These are phyloP conservation scores for Teunomyces stri DNA, from an alignment of 805 yeast genomes.

Conservation along the genomic window DNA sequence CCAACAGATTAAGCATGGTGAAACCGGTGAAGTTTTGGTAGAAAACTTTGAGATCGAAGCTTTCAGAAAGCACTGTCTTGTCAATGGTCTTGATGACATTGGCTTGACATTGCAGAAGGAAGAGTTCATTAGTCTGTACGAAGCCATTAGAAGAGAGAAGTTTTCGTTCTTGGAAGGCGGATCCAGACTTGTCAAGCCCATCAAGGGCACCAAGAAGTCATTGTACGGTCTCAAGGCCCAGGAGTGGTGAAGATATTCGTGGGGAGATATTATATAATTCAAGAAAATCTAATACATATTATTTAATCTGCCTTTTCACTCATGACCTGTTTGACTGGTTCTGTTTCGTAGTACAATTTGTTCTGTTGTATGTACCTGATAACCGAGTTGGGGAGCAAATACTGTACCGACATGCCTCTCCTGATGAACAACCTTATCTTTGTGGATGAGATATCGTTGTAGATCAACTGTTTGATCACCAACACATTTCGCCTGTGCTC, in stretches of 20 bases:
- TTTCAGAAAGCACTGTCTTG: conserved; percentile 91
- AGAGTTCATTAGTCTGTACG: conserved; percentile 68
- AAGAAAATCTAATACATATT: neutral
- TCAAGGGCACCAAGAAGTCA: conserved; percentile 65
- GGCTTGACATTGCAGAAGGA: conserved; percentile 93
- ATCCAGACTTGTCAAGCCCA: conserved; percentile 62
- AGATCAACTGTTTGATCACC: conserved; percentile 92
- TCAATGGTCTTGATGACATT: conserved; percentile 95
- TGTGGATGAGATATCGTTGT: conserved; percentile 93
- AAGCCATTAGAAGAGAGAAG: conserved; percentile 68
- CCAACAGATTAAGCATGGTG: conserved; percentile 75
- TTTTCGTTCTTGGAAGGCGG: conserved; percentile 95
- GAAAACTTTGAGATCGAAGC: conserved; percentile 83
- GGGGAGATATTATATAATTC: neutral
- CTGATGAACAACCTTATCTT: conserved; percentile 89
- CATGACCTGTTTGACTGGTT: conserved; percentile 89
- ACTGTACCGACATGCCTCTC: conserved; percentile 96
- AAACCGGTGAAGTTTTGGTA: conserved; percentile 58
- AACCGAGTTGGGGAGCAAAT: conserved; percentile 88
- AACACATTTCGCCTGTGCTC: conserved; percentile 91
- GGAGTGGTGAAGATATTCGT: conserved; percentile 55
- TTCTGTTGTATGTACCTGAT: conserved; percentile 94
- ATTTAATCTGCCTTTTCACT: conserved; percentile 25
- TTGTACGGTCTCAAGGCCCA: conserved; percentile 65
- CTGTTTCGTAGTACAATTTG: conserved; percentile 80